phyloP scores from a whole-genome alignment of 225 moss, liverwort and hornwort species.

The Asterella californica region DNA sequence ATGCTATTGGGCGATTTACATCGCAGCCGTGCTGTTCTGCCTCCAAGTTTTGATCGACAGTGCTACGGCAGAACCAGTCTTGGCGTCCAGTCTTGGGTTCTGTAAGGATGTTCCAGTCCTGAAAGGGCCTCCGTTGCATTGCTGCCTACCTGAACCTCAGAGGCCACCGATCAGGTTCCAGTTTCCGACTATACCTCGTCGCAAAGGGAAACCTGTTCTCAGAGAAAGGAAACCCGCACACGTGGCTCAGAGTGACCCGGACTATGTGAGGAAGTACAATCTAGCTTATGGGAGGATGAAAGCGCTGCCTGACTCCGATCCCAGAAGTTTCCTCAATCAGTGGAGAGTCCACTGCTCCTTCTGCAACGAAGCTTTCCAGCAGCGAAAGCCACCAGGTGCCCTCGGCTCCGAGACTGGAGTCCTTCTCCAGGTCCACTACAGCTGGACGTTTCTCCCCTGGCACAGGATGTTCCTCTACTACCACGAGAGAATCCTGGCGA shows the following conservation, averaged over 20 bases:
- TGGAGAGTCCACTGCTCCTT: conserved; percentile 46
- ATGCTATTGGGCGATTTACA: not conserved
- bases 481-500: not conserved
- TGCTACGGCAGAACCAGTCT: not conserved
- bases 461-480: not conserved
- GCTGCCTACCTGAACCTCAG: conserved; percentile 30
- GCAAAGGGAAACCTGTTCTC: conserved; percentile 13
- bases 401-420: too few relatives aligned
- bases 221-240: conserved; percentile 33
- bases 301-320: not conserved
- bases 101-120: not conserved
- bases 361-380: conserved; percentile 41
- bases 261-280: conserved; percentile 38
- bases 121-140: not conserved
- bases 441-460: not conserved
- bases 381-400: not conserved
- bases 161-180: conserved; percentile 26
- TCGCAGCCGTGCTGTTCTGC: not conserved
- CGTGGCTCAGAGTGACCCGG: conserved; percentile 18
- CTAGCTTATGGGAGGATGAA: conserved; percentile 45
- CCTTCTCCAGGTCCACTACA: too few relatives aligned
- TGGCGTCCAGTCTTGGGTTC: not conserved
- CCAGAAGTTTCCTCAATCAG: too few relatives aligned
- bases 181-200: conserved; percentile 6
- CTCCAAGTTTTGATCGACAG: not conserved